These are phyloP conservation scores for Panicum virgatum DNA, from an alignment of 202 grass and related monocot species.

Conservation along the genomic window DNA sequence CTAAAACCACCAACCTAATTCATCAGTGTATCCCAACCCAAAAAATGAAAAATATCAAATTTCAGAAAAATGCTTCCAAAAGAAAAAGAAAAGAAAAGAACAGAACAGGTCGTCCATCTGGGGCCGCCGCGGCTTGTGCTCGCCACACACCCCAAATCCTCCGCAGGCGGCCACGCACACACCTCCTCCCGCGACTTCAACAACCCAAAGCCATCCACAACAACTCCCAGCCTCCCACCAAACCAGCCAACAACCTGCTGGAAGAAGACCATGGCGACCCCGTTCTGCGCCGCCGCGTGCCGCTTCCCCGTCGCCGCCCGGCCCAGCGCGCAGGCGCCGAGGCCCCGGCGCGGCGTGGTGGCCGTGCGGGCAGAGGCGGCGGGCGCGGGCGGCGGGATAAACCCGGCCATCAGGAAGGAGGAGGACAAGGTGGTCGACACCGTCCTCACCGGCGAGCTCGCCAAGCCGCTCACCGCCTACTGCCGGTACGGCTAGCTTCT, in stretches of 20 bases:
- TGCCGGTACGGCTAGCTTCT: slow-evolving; percentile 57
- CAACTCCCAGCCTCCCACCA: slow-evolving; percentile 10
- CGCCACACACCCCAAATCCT: slow-evolving; percentile 60
- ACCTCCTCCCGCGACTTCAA: not conserved
- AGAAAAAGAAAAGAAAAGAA: no score
- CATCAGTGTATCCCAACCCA: no score
- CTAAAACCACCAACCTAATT: no score
- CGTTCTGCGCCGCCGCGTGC: slow-evolving; percentile 43
- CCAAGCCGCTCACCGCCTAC: slow-evolving; percentile 88
- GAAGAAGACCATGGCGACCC: slow-evolving; percentile 20
- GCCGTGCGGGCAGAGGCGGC: slow-evolving; percentile 61
- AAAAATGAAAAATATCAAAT: not conserved
- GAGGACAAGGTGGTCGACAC: slow-evolving; percentile 95
- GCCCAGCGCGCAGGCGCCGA: not conserved
- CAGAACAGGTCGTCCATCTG: not conserved
- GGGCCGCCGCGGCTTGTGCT: slow-evolving; percentile 31
- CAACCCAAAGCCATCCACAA: not conserved
- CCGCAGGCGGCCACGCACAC: slow-evolving; percentile 4
- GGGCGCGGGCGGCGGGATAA: slow-evolving; percentile 59
- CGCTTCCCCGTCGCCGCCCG: slow-evolving; percentile 25
- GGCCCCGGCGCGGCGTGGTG: slow-evolving; percentile 39
- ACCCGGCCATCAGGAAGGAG: slow-evolving; percentile 79
- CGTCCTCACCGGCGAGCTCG: slow-evolving; percentile 63
- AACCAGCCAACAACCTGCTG: not conserved
- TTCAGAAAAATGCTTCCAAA: not conserved